Base-by-base conservation (phyloP, 2,329 filamentous ascomycete species). In the Xylaria sp. region DNA sequence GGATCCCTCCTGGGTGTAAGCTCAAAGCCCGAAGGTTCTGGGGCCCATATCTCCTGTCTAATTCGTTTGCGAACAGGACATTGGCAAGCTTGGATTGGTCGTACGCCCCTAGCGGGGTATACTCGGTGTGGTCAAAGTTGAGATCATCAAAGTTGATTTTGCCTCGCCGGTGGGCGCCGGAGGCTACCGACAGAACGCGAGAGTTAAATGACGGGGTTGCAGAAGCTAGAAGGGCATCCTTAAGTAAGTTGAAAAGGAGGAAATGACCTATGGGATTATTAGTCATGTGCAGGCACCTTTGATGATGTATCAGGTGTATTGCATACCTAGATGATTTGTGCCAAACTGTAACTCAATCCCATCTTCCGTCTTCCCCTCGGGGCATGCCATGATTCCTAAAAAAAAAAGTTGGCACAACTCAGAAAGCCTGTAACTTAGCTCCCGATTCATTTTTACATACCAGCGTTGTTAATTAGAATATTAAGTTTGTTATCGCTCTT, bases 11-110 rank as follows among this genome's bases (percentile, higher is more conserved):
- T 6, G 54, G 54, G 11, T 29, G 25, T 10, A 51, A 52, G 35
- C 73, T 74, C 4, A 72, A 68, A 1, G 72, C 79, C 48, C 79
- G 78, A 0, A 83, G 59, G 25, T 78, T 75, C 10, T 70, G 60
- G 1, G 66, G 15, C 1, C 76, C 78, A 62, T 79, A 82, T 0
- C 72, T 72, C 4, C 80, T 75, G 33, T 83, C 80, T 15, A 84
- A 75, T 54, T 81, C 73, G 64, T 79, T 81, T 11, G 80, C 75
- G 64, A 80, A 76, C 58, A 74, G 80, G 37, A 83, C 76, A 57
- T 79, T 80, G 3, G 81, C 79, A 0, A 74, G 72, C 66, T 83
- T 84, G 29, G 68, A 67, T 52, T 80, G 74, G 0, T 74, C 77
- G 64, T 83, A 65, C 2, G 59, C 55, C 11, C 1, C 17, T 2